These are phyloP conservation scores for Knufia petricola DNA, from an alignment of 2,329 filamentous ascomycete genomes.

Conservation along the genomic window DNA sequence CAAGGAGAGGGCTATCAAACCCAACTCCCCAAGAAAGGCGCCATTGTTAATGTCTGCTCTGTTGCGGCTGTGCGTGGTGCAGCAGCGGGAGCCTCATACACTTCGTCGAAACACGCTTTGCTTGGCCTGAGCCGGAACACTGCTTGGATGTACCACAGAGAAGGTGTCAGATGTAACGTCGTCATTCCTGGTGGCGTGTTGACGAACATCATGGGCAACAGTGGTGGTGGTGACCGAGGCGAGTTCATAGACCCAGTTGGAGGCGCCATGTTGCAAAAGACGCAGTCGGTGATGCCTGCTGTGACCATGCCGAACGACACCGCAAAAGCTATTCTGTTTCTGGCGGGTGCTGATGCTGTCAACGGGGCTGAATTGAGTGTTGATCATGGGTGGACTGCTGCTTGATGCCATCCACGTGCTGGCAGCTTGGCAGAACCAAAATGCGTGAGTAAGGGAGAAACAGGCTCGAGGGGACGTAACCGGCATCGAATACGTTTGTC, in stretches of 20 bases:
- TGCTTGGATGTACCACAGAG: slow-evolving; percentile 45
- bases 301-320: slow-evolving; percentile 14
- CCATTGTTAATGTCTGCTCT: slow-evolving; percentile 35
- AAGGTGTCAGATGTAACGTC: slow-evolving; percentile 45
- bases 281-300: slow-evolving; percentile 3
- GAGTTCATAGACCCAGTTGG: not conserved
- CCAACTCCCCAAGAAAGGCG: slow-evolving; percentile 13
- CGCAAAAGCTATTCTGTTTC: slow-evolving; percentile 24
- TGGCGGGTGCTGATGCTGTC: slow-evolving; percentile 24
- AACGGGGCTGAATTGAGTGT: slow-evolving; percentile 27
- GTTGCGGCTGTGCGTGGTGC: slow-evolving; percentile 28
- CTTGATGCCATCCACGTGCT: not conserved
- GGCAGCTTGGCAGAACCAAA: not conserved
- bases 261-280: not conserved
- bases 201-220: slow-evolving; percentile 40
- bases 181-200: slow-evolving; percentile 46
- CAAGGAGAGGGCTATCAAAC: not conserved
- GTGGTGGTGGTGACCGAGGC: not conserved
- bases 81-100: slow-evolving; percentile 41
- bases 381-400: slow-evolving; percentile 25
- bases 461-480: too few relatives aligned
- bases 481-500: too few relatives aligned
- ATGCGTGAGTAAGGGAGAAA: too few relatives aligned
- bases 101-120: slow-evolving; percentile 45
- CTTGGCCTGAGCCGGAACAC: slow-evolving; percentile 49